Evolutionary conservation across 2,329 filamentous ascomycete species (phyloP), one percentile per base, ranked within the genome.

Genomic region (Shiraia sp.): DNA sequence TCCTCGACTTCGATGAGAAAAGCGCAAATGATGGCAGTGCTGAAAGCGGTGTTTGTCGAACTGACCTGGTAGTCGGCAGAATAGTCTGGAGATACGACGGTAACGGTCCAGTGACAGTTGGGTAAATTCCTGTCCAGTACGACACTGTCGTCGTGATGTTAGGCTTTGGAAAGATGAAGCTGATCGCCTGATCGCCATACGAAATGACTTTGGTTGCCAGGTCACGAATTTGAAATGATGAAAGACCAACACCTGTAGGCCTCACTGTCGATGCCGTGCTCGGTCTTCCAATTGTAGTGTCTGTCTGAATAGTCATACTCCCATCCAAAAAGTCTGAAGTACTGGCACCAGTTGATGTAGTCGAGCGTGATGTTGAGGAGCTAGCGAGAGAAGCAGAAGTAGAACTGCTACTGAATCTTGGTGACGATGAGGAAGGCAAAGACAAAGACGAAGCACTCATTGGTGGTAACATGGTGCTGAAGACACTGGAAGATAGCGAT

Each of bases 111-210:
- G 54, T 63, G 1, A 59, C 49, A 0, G 57, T 58, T 3, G 63
- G 62, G 23, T 65, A 63, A 1, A 43, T 45, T 7, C 64, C 64
- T 0, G 61, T 61, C 63, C 63, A 68, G 27, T 64, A 68, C n/a
- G 60, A 61, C 12, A 56, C 43, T 2, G 59, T 67, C 1, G 64
- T 67, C 5, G 44, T 51, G 27, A 67, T 60, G 13, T 42, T 39
- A 2, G 61, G 63, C 9, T 50, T 56, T 4, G 64, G 61, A 23
- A 68, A 66, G 7, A 62, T 51, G 26, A 66, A 63, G 23, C 48
- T 62, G 17, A 61, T 40, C 1, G 43, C 42, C 6, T 47, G 40
- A 12, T 59, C 53, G 6, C 58, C 57, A 16, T 53, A 65, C 8
- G 53, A 51, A 7, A 68, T 46, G 1, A 63, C 49, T 37, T 46